A percentile compares a stretch with the other conserved stretches of the same genome.
Conservation (phyloP, 2,329 filamentous ascomycete genomes). For the Scytalidium lignicola region DNA sequence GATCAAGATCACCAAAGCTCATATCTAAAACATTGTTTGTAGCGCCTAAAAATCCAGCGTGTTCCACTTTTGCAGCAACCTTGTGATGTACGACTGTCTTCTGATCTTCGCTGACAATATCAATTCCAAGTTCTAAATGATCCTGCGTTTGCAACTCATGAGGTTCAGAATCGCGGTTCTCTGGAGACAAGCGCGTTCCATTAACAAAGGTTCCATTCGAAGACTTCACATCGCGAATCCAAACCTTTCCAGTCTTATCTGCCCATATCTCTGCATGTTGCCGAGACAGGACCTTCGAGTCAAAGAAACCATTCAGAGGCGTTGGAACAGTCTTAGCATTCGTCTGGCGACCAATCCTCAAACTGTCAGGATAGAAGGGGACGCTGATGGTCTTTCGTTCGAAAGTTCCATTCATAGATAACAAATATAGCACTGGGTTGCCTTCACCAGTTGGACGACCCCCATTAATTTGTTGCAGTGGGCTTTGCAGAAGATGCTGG, state of each 20-base stretch:
- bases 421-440: slow-evolving; percentile 75
- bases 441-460: slow-evolving; percentile 45
- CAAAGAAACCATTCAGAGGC: slow-evolving; percentile 88
- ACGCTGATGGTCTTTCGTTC: slow-evolving; percentile 95
- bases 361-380: slow-evolving; percentile 86
- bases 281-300: slow-evolving; percentile 93
- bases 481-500: slow-evolving; percentile 62
- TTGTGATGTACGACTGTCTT: slow-evolving; percentile 99
- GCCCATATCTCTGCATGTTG: slow-evolving; percentile 97
- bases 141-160: slow-evolving; percentile 90
- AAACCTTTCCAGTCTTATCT: slow-evolving; percentile 78
- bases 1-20: slow-evolving; percentile 88
- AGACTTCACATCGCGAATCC: slow-evolving; percentile 95
- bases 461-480: slow-evolving; percentile 52
- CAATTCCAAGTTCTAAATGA: slow-evolving; percentile 90
- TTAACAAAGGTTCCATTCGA: slow-evolving; percentile 99
- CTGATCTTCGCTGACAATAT: slow-evolving; percentile 97
- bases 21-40: slow-evolving; percentile 77
- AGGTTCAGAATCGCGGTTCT: slow-evolving; percentile 94
- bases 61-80: slow-evolving; percentile 92
- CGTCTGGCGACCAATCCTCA: slow-evolving; percentile 92
- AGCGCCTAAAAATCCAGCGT: slow-evolving; percentile 76
- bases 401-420: slow-evolving; percentile 93
- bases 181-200: slow-evolving; percentile 78
- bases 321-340: slow-evolving; percentile 95